Percentiles rank a stretch among this genome's conserved stretches.
Conservation (phyloP, 2,329 filamentous ascomycete species). For the Aureobasidium sp. region DNA sequence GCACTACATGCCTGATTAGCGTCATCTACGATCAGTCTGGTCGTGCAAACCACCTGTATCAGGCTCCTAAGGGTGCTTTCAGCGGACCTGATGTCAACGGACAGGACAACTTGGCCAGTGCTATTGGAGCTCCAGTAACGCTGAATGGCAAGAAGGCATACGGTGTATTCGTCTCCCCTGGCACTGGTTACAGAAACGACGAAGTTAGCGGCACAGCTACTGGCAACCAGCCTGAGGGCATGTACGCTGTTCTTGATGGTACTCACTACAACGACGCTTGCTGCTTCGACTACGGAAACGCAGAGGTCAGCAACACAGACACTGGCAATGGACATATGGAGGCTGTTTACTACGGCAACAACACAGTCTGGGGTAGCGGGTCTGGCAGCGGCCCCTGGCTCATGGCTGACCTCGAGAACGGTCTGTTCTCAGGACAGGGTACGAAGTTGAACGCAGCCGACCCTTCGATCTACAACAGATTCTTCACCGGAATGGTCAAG, state of each 20-base stretch:
- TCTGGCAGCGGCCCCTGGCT: conserved; percentile 55
- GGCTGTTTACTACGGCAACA: conserved; percentile 55
- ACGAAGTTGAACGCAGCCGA: background rate
- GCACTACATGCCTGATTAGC: conserved; percentile 20
- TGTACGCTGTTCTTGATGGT: conserved; percentile 53
- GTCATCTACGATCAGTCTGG: conserved; percentile 55
- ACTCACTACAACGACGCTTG: conserved; percentile 51
- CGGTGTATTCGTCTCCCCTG: conserved; percentile 53
- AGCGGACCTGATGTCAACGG: conserved; percentile 47
- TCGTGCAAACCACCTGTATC: conserved; percentile 52
- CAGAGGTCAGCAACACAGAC: conserved; percentile 30
- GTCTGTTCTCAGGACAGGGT: background rate
- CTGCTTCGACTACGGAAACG: conserved; percentile 41
- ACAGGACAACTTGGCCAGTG: conserved; percentile 52
- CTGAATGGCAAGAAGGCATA: conserved; percentile 49
- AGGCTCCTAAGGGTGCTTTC: conserved; percentile 30
- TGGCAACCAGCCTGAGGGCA: conserved; percentile 48
- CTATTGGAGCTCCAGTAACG: conserved; percentile 52
- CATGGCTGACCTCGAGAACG: conserved; percentile 48
- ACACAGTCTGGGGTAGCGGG: conserved; percentile 47
- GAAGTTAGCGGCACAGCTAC: conserved; percentile 42
- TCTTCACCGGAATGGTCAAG: conserved; percentile 51
- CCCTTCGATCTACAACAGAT: conserved; percentile 44
- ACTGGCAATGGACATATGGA: conserved; percentile 62
- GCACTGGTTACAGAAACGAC: conserved; percentile 57